Conservation (phyloP, 805 yeast species). For the Zygotorulaspora danielsina region DNA sequence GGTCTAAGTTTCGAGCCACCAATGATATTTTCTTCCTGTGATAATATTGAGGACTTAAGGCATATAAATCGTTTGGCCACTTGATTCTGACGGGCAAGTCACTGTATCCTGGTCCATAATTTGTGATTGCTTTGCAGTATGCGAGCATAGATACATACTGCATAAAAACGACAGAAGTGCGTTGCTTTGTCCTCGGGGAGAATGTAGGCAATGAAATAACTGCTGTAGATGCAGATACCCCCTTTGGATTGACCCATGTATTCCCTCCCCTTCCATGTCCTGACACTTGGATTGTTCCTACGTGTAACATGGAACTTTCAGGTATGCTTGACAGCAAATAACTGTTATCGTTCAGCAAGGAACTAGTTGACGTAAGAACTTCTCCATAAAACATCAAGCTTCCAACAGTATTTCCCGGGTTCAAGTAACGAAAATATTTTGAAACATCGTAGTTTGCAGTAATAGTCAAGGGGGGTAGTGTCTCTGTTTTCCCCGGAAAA, state of each 20-base stretch:
- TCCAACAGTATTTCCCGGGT: constrained; percentile 48
- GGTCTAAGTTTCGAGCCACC: constrained; percentile 21
- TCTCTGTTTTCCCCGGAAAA: constrained; percentile 39
- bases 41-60: constrained; percentile 59
- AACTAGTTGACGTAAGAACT: constrained; percentile 83
- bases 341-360: constrained; percentile 71
- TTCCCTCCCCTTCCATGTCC: constrained; percentile 96
- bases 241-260: constrained; percentile 91
- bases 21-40: constrained; percentile 27
- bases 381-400: constrained; percentile 70
- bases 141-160: constrained; percentile 87
- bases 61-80: constrained; percentile 96
- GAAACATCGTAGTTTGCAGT: constrained; percentile 73
- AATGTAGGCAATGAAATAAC: constrained; percentile 48
- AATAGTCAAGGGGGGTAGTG: constrained; percentile 45
- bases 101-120: constrained; percentile 59
- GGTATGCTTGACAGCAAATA: constrained; percentile 49
- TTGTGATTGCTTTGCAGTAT: constrained; percentile 66
- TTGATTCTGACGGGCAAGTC: constrained; percentile 77
- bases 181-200: constrained; percentile 43
- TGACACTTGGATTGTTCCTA: constrained; percentile 79
- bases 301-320: constrained; percentile 30
- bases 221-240: constrained; percentile 79
- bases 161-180: constrained; percentile 68
- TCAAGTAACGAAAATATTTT: constrained; percentile 44